phyloP scores from a whole-genome alignment of 2,329 filamentous ascomycete species.

The Aspergillus ochraceoroseus region DNA sequence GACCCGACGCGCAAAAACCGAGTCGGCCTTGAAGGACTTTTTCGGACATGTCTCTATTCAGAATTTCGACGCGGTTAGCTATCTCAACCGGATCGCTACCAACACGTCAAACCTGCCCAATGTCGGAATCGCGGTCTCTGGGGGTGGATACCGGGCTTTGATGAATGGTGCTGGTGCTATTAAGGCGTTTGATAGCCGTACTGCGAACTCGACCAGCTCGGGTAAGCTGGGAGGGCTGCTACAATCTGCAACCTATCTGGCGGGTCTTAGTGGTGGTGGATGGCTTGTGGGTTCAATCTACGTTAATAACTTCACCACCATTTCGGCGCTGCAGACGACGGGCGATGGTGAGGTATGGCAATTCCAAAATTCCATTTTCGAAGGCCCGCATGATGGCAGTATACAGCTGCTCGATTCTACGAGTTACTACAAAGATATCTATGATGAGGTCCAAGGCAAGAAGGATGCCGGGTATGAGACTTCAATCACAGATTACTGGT shows the following conservation, averaged over 20 bases:
- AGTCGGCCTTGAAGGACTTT: constrained; percentile 69
- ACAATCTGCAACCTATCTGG: constrained; percentile 72
- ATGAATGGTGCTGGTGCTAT: constrained; percentile 74
- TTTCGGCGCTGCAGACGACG: constrained; percentile 51
- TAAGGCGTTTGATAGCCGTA: constrained; percentile 70
- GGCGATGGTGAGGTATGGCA: constrained; percentile 52
- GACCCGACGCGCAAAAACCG: constrained; percentile 65
- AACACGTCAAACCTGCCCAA: constrained; percentile 17
- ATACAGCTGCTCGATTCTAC: constrained; percentile 46
- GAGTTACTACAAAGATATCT: constrained; percentile 59
- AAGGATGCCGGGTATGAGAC: constrained; percentile 58
- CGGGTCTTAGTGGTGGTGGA: constrained; percentile 73
- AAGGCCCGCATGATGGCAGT: constrained; percentile 49
- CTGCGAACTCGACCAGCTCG: constrained; percentile 51
- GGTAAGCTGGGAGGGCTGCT: constrained; percentile 57
- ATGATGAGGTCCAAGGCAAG: constrained; percentile 58
- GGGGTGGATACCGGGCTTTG: constrained; percentile 77
- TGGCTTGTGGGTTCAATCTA: constrained; percentile 81
- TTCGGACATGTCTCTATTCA: constrained; percentile 64
- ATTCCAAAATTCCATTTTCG: constrained; percentile 57
- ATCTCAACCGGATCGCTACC: constrained; percentile 54
- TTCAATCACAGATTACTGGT: constrained; percentile 78
- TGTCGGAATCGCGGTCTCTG: constrained; percentile 47
- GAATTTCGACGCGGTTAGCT: constrained; percentile 68
- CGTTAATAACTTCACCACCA: constrained; percentile 68